A percentile compares a stretch with the other conserved stretches of the same genome.
Conservation (phyloP, 2,329 filamentous ascomycete species). For the Ophiostoma ips region DNA sequence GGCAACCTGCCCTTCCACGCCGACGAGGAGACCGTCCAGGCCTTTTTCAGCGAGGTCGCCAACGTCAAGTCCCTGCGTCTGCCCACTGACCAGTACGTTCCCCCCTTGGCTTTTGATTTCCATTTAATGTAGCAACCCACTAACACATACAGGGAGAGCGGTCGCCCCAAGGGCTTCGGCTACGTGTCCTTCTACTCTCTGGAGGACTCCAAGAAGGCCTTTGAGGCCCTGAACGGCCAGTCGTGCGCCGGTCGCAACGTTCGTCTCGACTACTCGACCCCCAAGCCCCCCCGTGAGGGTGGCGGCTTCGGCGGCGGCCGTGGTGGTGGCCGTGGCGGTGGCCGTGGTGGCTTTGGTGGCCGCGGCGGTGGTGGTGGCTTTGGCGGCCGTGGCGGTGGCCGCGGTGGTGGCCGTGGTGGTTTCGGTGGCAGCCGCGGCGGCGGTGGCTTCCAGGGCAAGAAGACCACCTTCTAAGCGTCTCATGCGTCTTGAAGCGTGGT, state of each 20-base stretch:
- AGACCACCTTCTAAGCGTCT: slow-evolving; percentile 42
- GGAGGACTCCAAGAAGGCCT: slow-evolving; percentile 68
- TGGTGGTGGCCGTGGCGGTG: slow-evolving; percentile 32
- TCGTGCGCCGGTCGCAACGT: slow-evolving; percentile 60
- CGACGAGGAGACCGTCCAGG: slow-evolving; percentile 59
- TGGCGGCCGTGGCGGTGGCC: slow-evolving; percentile 35
- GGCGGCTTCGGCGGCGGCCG: slow-evolving; percentile 36
- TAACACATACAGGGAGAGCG: slow-evolving; percentile 46
- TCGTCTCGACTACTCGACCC: slow-evolving; percentile 69
- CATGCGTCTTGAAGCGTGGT: not conserved
- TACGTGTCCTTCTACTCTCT: slow-evolving; percentile 74
- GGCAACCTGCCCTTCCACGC: slow-evolving; percentile 81
- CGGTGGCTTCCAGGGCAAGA: slow-evolving; percentile 62
- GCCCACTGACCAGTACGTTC: slow-evolving; percentile 60
- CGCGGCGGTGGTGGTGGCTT: slow-evolving; percentile 37
- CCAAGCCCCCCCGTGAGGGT: slow-evolving; percentile 47
- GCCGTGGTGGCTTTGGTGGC: slow-evolving; percentile 42
- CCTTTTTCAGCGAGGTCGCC: slow-evolving; percentile 59
- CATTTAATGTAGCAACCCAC: not conserved
- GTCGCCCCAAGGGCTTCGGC: slow-evolving; percentile 80
- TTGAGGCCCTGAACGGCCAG: slow-evolving; percentile 44
- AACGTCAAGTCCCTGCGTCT: slow-evolving; percentile 69
- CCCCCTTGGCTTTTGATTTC: slow-evolving; percentile 17
- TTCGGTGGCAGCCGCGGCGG: slow-evolving; percentile 41
- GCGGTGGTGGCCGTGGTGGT: slow-evolving; percentile 38